Conservation (phyloP, 768 basidiomycete species). For the Tylopilus rubrobrunneus region DNA sequence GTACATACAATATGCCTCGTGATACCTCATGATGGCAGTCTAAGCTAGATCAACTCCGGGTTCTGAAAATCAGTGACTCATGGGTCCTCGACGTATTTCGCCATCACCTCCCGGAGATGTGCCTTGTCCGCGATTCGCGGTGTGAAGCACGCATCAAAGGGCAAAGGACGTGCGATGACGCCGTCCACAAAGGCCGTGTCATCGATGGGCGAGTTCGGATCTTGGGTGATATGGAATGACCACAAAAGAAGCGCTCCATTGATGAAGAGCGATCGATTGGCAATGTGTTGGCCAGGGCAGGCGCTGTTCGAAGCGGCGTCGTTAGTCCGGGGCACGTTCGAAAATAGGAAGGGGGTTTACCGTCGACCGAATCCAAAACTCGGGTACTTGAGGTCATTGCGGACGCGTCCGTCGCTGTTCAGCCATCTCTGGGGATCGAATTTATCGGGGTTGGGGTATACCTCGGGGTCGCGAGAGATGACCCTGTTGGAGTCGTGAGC, state of each 20-base stretch:
- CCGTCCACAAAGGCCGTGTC: constrained; percentile 58
- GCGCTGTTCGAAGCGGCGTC: constrained; percentile 35
- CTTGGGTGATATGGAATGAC: constrained; percentile 56
- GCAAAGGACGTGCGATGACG: constrained; percentile 59
- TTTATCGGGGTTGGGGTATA: constrained; percentile 56
- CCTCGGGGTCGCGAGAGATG: constrained; percentile 52
- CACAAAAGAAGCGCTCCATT: constrained; percentile 62
- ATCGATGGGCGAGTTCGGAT: constrained; percentile 55
- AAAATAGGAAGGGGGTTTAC: constrained; percentile 11
- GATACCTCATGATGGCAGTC: too few species aligned
- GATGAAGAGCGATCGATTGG: constrained; percentile 57
- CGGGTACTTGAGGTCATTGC: constrained; percentile 51
- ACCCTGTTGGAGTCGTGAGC: constrained; percentile 33
- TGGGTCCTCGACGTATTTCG: constrained; percentile 18
- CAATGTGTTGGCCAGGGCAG: constrained; percentile 65
- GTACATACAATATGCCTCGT: too few species aligned
- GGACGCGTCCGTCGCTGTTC: constrained; percentile 32
- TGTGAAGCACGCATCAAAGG: constrained; percentile 55
- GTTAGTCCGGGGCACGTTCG: not conserved
- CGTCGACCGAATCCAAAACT: constrained; percentile 55
- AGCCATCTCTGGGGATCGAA: constrained; percentile 63
- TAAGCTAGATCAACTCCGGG: too few species aligned
- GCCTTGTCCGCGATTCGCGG: constrained; percentile 36
- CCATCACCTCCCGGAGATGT: constrained; percentile 26
- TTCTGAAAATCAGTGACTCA: constrained; percentile 1